Conservation (phyloP, 352 stramenopile species). For the Pythium phragmiticola region DNA sequence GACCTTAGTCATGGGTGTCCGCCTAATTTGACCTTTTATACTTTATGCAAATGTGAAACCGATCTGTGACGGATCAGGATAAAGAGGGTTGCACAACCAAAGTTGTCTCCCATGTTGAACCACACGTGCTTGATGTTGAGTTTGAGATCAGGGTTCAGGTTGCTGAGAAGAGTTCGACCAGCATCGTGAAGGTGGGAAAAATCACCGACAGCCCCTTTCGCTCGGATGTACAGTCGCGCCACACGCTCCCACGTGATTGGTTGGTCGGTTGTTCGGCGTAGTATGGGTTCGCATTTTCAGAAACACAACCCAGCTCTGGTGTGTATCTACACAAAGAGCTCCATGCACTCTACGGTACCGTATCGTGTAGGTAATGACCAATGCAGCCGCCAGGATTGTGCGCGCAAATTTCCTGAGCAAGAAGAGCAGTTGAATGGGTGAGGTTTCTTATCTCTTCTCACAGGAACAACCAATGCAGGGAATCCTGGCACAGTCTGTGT, state of each 20-base stretch:
- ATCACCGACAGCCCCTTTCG: constrained; percentile 14
- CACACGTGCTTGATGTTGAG: constrained; percentile 29
- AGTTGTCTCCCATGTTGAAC: constrained; percentile 24
- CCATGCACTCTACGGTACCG: too few relatives aligned
- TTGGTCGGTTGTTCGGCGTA: constrained; percentile 9
- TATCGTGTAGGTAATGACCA: constrained; percentile 4
- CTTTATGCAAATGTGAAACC: background rate
- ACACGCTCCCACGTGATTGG: constrained; percentile 1
- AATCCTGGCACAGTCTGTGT: background rate
- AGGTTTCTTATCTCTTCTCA: constrained; percentile 3
- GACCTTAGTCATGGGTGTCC: background rate
- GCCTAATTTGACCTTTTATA: background rate
- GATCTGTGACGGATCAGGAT: constrained; percentile 17
- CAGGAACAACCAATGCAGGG: background rate
- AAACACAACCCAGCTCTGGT: background rate
- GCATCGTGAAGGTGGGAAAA: constrained; percentile 7
- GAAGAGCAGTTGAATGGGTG: background rate
- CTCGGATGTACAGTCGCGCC: constrained; percentile 13
- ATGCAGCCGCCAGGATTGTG: constrained; percentile 1
- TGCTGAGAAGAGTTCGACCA: constrained; percentile 8
- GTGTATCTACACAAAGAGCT: too few relatives aligned
- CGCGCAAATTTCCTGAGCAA: constrained; percentile 5
- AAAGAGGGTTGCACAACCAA: constrained; percentile 19
- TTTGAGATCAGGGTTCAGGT: constrained; percentile 23
- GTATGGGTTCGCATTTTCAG: constrained; percentile 10